These are phyloP conservation scores for Excoecaria agallocha DNA, from an alignment of 345 rosid species.

Conservation along the genomic window DNA sequence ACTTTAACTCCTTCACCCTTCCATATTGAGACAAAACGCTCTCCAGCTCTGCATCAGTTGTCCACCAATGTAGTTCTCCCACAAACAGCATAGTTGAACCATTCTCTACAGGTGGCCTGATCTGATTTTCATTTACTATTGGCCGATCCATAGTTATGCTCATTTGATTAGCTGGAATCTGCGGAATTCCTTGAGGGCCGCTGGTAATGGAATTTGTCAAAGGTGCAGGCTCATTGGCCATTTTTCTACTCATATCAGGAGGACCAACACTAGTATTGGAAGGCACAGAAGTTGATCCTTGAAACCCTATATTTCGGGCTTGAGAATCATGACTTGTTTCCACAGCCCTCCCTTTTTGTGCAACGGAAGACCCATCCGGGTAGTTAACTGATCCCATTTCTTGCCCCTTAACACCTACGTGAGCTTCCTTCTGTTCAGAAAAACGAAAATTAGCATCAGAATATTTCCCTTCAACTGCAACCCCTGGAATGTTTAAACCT, in stretches of 20 bases:
- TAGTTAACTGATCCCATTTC: conserved; percentile 49
- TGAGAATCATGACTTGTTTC: conserved; percentile 44
- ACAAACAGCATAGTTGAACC: conserved; percentile 55
- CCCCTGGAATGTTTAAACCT: conserved; percentile 39
- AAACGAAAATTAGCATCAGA: conserved; percentile 27
- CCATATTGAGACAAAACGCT: conserved; percentile 62
- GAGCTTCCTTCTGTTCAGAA: conserved; percentile 35
- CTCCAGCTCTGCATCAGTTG: conserved; percentile 82
- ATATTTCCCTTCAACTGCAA: conserved; percentile 47
- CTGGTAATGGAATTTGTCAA: conserved; percentile 44
- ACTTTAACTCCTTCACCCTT: conserved; percentile 71
- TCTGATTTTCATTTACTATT: conserved; percentile 53
- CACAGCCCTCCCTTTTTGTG: conserved; percentile 39
- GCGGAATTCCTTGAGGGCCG: conserved; percentile 52
- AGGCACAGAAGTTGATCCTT: conserved; percentile 44
- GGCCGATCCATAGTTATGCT: conserved; percentile 29
- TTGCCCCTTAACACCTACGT: conserved; percentile 34
- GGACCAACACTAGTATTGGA: conserved; percentile 35
- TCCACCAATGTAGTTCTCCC: conserved; percentile 96
- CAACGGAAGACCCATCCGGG: conserved; percentile 43
- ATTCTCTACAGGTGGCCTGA: conserved; percentile 56
- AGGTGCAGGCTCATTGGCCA: conserved; percentile 46
- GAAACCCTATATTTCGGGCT: conserved; percentile 43
- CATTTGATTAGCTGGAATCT: conserved; percentile 53
- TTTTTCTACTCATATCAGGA: conserved; percentile 46